Evolutionary conservation across 371 early-diverging fungal genomes (phyloP), one percentile per base, ranked within the genome.

Genomic region (Mucor velutinosus): DNA sequence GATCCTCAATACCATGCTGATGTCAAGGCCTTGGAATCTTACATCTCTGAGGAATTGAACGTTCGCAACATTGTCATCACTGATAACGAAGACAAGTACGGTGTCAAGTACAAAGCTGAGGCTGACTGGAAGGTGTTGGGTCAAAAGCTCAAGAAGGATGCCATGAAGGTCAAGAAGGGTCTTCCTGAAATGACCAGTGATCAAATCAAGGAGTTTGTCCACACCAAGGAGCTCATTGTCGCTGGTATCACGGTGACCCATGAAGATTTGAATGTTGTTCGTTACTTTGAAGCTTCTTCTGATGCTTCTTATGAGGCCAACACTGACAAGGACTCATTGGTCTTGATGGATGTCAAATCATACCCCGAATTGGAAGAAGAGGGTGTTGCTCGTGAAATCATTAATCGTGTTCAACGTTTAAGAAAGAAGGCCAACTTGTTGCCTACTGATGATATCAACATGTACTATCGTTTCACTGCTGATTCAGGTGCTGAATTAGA

Each of bases 371-470:
- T 99, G 32, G 87, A 93, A 73, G 90, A 94, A 70, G 98, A 98
- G 82, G 98, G 97, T 66, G 67, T 92, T 61, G 99, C 99, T 23
- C 90, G 99, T 72, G 99, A 99, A 85, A 82, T 99, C 70, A 92
- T 98, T 71, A 99, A 99, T 89, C 93, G 99, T 73, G 93, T 99
- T 21, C 99, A 99, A 86, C 93, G 97, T 72, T 82, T 99, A 70
- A 90, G 99, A 76, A 99, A 99, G 89, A 95, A 96, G 90, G 87
- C 83, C 62, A 77, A 72, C 39, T 84, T 98, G 68, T 86, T 90
- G 76, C 92, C 96, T 4, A 93, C 92, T 19, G 99, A 98, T 77
- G 89, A 91, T 55, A 92, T 97, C 66, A 72, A 80, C 65, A 93
- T 93, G 88, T 93, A 91, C 78, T 92, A 90, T 74, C 77, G 90